Percentiles rank a stretch among this genome's conserved stretches.
Conservation (phyloP, 495 filamentous ascomycete species). For the Jackrogersella minutella region DNA sequence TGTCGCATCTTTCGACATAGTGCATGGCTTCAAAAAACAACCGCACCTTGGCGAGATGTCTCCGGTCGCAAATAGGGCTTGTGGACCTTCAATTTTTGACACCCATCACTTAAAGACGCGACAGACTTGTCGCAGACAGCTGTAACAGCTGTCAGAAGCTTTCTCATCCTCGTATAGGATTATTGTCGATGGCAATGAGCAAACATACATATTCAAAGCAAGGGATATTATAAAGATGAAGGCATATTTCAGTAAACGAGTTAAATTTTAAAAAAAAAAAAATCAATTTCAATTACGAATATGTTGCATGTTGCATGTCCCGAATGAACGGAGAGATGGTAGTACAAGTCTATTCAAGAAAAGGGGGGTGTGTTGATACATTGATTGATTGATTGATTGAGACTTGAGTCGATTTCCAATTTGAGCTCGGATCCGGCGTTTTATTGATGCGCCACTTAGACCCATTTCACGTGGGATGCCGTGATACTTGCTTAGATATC, state of each 20-base stretch:
- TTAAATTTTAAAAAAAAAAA: no score
- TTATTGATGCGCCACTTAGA: conserved; percentile 27
- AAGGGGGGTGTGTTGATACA: no score
- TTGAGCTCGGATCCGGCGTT: conserved; percentile 20
- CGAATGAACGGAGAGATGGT: no score
- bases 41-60: conserved; percentile 7
- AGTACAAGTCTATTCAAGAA: no score
- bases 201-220: no score
- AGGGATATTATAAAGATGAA: no score
- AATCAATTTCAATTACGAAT: no score
- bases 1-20: neutral
- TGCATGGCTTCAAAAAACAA: neutral
- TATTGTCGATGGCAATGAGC: neutral
- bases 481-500: neutral
- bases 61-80: conserved; percentile 6
- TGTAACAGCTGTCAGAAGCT: neutral
- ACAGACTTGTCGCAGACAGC: neutral
- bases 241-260: no score
- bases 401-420: neutral
- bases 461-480: neutral
- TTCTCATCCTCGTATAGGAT: neutral
- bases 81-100: neutral
- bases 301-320: no score
- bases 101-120: neutral
- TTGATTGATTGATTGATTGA: no score